phyloP scores from a whole-genome alignment of 805 yeast species.

The Candida maris region DNA sequence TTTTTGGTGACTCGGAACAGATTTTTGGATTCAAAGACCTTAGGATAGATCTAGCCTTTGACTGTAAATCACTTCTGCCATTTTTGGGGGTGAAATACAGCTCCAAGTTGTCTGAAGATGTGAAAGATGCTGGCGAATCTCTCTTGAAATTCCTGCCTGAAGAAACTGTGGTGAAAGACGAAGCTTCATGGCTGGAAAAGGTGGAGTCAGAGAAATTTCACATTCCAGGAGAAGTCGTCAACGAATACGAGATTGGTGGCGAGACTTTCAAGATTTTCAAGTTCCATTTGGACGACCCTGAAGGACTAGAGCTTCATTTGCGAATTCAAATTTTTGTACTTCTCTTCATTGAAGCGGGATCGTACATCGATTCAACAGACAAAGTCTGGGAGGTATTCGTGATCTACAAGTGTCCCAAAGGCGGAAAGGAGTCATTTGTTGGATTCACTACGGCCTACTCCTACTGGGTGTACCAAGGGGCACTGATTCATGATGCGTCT shows the following conservation, averaged over 20 bases:
- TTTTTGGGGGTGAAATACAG: slow-evolving; percentile 58
- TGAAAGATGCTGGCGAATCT: slow-evolving; percentile 55
- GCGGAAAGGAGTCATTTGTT: slow-evolving; percentile 44
- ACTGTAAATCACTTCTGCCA: slow-evolving; percentile 70
- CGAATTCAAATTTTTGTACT: slow-evolving; percentile 78
- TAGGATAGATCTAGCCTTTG: slow-evolving; percentile 65
- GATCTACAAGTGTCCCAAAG: slow-evolving; percentile 36
- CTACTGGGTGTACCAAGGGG: slow-evolving; percentile 71
- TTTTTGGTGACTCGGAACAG: slow-evolving; percentile 87
- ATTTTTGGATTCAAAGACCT: slow-evolving; percentile 80
- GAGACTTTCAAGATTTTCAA: slow-evolving; percentile 51
- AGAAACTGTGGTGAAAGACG: slow-evolving; percentile 58
- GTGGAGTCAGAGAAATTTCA: slow-evolving; percentile 43
- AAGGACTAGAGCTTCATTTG: slow-evolving; percentile 52
- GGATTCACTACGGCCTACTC: slow-evolving; percentile 85
- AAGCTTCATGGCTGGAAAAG: slow-evolving; percentile 59
- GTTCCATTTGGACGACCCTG: slow-evolving; percentile 37
- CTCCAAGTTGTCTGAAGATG: slow-evolving; percentile 50
- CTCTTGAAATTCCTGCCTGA: slow-evolving; percentile 58
- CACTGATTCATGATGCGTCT: slow-evolving; percentile 43
- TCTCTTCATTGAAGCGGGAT: slow-evolving; percentile 90
- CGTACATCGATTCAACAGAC: slow-evolving; percentile 76
- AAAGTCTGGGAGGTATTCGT: slow-evolving; percentile 76
- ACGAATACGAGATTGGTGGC: slow-evolving; percentile 32
- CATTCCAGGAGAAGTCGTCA: slow-evolving; percentile 32